Evolutionary conservation across 208 protist genomes (phyloP).

Genomic region (Leishmania amazonensis): DNA sequence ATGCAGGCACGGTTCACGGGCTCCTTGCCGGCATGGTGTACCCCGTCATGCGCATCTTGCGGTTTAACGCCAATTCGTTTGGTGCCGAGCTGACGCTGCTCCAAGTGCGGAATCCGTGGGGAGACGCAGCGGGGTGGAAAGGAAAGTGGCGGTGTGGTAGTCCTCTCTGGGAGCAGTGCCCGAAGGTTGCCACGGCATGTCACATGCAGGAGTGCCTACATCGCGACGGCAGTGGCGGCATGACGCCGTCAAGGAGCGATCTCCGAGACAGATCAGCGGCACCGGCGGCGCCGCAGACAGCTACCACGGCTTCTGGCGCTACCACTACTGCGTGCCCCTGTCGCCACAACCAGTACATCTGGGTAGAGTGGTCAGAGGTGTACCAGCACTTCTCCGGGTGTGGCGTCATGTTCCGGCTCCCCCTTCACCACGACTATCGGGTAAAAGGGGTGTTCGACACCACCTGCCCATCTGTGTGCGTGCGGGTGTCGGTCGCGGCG

Average conservation of each 20-base stretch:
- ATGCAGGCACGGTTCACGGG: background rate
- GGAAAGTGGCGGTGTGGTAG: constrained; percentile 32
- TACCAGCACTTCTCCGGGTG: constrained; percentile 60
- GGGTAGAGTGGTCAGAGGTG: constrained; percentile 66
- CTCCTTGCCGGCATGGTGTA: constrained; percentile 26
- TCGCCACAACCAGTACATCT: constrained; percentile 40
- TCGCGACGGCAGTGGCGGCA: background rate
- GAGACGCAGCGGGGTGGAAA: constrained; percentile 24
- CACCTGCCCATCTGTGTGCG: constrained; percentile 40
- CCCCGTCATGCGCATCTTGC: constrained; percentile 21
- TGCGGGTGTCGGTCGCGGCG: constrained; percentile 41
- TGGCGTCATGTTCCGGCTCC: constrained; percentile 48
- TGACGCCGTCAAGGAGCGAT: background rate
- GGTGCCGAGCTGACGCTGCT: constrained; percentile 23
- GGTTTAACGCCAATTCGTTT: constrained; percentile 15
- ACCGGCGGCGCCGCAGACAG: background rate
- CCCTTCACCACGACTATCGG: constrained; percentile 45
- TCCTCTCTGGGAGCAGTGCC: constrained; percentile 18
- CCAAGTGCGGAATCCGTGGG: constrained; percentile 30
- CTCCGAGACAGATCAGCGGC: background rate
- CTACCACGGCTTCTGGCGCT: background rate
- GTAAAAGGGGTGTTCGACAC: constrained; percentile 47
- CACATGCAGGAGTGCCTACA: constrained; percentile 15
- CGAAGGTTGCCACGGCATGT: constrained; percentile 21
- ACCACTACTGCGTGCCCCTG: constrained; percentile 12